Evolutionary conservation across 176 grass and related monocot species (phyloP), one percentile per base, ranked within the genome.

Genomic region (Pontederia paniculata): DNA sequence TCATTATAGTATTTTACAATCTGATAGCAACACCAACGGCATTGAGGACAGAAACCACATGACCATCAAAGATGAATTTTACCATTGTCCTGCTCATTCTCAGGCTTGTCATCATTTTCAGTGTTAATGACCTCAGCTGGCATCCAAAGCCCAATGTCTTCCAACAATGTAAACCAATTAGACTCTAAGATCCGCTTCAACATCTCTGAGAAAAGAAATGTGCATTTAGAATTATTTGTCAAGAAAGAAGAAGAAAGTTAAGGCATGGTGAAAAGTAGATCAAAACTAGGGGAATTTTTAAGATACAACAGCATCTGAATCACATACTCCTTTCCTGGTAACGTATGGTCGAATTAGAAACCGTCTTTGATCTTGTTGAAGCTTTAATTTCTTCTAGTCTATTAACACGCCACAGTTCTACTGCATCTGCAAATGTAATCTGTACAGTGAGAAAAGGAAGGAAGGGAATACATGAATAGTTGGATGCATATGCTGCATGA

Each of bases 91-190:
- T 65, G 82, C 63, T 86, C 91, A 71, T 87, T 87, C 57, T 77
- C 64, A 74, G 86, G 79, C 70, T 89, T 89, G 52, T 96, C 86
- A 54, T 89, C 61, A 48, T 89, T 71, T 64, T 87, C 80, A 8
- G 62, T 77, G 51, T 89, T 74, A 12, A 61, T 73, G 45, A 89
- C 65, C 73, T 83, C 73, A 54, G 62, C 42, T 81, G 85, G 71
- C 68, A 96, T 67, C 74, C 77, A 96, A 68, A 89, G 73, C 69
- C 80, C 86, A 83, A 89, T 81, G 68, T 86, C 91, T 20, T 81
- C 82, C 77, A 87, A 47, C 28, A 96, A 57, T 18, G 63, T 48
- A 76, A 11, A 68, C 79, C 86, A 96, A 47, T 89, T 89, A 19
- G 76, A 86, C 46, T 73, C 70, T 52, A 96, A 52, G 37, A 68